These are phyloP conservation scores for Saposhnikovia divaricata DNA, from an alignment of 129 eudicot genomes.

Conservation along the genomic window DNA sequence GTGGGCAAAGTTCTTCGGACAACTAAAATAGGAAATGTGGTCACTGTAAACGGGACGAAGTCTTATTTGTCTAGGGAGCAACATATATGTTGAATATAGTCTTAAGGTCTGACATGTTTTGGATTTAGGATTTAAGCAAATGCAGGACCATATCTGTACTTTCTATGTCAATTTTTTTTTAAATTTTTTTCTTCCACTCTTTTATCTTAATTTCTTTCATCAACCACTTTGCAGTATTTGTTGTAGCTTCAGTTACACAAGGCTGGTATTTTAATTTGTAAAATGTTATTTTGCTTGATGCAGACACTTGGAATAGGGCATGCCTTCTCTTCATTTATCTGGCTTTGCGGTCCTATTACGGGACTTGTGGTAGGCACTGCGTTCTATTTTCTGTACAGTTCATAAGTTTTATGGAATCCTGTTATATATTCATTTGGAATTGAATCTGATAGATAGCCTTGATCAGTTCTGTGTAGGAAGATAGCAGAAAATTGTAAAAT, in stretches of 20 bases:
- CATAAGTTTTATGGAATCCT: not conserved
- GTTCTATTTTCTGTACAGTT: constrained; percentile 8
- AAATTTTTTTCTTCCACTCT: not conserved
- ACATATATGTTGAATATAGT: not conserved
- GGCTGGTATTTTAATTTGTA: not conserved
- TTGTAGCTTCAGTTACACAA: constrained; percentile 5
- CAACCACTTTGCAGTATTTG: not conserved
- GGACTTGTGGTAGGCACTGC: constrained; percentile 85
- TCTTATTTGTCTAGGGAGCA: not conserved
- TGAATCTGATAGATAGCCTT: not conserved
- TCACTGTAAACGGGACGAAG: not conserved
- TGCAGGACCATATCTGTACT: not conserved
- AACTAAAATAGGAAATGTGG: not conserved
- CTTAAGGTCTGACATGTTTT: not conserved
- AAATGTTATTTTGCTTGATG: constrained; percentile 14
- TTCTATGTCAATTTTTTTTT: not conserved
- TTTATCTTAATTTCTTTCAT: not conserved
- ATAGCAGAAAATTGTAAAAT: not conserved
- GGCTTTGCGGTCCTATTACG: constrained; percentile 98
- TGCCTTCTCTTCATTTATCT: constrained; percentile 93
- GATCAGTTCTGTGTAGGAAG: not conserved
- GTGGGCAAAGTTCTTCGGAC: not conserved
- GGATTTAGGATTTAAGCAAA: not conserved
- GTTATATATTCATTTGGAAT: not conserved
- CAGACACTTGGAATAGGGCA: constrained; percentile 98